phyloP scores from a whole-genome alignment of 2,329 filamentous ascomycete species.

The Arthroderma uncinatum region DNA sequence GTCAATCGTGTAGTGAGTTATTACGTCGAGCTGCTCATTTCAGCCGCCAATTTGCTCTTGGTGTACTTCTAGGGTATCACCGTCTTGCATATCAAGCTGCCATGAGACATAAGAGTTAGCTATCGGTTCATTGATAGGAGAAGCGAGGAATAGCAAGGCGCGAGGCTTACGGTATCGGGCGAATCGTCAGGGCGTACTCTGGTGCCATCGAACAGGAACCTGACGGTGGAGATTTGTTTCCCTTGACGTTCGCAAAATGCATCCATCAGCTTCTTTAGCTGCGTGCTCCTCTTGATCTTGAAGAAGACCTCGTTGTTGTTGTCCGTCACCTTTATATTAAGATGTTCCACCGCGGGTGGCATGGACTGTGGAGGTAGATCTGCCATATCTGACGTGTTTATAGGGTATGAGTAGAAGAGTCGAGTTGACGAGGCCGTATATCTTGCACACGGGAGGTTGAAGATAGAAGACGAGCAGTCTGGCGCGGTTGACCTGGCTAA shows the following conservation, averaged over 20 bases:
- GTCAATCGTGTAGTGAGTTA: neutral
- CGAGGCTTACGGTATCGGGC: slow-evolving; percentile 68
- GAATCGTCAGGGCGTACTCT: slow-evolving; percentile 82
- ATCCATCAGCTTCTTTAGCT: slow-evolving; percentile 95
- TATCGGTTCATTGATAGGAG: neutral
- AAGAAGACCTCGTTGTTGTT: slow-evolving; percentile 99
- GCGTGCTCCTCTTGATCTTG: slow-evolving; percentile 96
- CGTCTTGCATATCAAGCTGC: slow-evolving; percentile 58
- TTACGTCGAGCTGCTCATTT: neutral
- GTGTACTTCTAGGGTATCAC: slow-evolving; percentile 92
- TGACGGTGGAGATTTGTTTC: slow-evolving; percentile 70
- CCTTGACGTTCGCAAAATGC: slow-evolving; percentile 96
- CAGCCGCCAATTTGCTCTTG: slow-evolving; percentile 90
- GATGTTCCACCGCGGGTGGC: slow-evolving; percentile 55
- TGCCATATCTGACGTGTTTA: slow-evolving; percentile 1
- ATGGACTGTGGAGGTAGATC: neutral
- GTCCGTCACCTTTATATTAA: slow-evolving; percentile 98
- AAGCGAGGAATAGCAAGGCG: slow-evolving; percentile 2
- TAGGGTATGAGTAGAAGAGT: neutral
- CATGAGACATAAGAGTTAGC: slow-evolving; percentile 6
- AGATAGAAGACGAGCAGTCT: too few species aligned
- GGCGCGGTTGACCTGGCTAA: too few species aligned
- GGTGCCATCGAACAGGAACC: slow-evolving; percentile 93
- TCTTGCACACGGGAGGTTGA: neutral
- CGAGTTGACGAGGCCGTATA: neutral